A percentile compares a stretch with the other conserved stretches of the same genome.
Conservation (phyloP, 2,329 filamentous ascomycete genomes). For the Clonostachys chloroleuca region DNA sequence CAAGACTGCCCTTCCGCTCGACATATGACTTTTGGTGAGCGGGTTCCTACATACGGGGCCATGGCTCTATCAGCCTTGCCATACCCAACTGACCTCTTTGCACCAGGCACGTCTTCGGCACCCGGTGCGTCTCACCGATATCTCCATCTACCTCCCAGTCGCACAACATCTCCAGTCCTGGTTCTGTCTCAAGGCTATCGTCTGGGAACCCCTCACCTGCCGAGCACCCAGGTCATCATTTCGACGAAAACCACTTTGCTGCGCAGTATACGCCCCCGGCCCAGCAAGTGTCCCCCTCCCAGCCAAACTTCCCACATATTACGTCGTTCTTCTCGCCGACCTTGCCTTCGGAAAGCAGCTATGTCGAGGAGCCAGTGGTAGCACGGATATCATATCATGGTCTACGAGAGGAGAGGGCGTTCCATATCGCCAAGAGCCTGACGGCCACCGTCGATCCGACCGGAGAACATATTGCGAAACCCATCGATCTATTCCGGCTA, state of each 20-base stretch:
- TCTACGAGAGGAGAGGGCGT: slow-evolving; percentile 81
- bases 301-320: too few species aligned
- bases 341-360: slow-evolving; percentile 10
- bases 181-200: slow-evolving; percentile 32
- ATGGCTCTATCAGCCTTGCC: background rate
- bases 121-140: slow-evolving; percentile 44
- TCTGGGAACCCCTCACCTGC: slow-evolving; percentile 36
- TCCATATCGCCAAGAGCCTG: slow-evolving; percentile 74
- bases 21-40: slow-evolving; percentile 85
- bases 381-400: slow-evolving; percentile 80
- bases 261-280: too few species aligned
- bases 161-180: slow-evolving; percentile 32
- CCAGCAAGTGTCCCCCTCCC: too few species aligned
- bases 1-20: slow-evolving; percentile 50
- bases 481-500: slow-evolving; percentile 74
- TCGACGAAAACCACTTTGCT: too few species aligned
- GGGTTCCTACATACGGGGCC: background rate
- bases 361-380: slow-evolving; percentile 63
- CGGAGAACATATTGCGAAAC: slow-evolving; percentile 72
- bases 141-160: slow-evolving; percentile 42
- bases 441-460: slow-evolving; percentile 67
- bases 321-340: background rate
- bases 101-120: slow-evolving; percentile 62
- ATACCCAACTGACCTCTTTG: slow-evolving; percentile 7
- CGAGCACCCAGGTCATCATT: slow-evolving; percentile 17